Evolutionary conservation across 2,329 filamentous ascomycete species (phyloP), one percentile per base, ranked within the genome.

Genomic region (Colletotrichum truncatum): DNA sequence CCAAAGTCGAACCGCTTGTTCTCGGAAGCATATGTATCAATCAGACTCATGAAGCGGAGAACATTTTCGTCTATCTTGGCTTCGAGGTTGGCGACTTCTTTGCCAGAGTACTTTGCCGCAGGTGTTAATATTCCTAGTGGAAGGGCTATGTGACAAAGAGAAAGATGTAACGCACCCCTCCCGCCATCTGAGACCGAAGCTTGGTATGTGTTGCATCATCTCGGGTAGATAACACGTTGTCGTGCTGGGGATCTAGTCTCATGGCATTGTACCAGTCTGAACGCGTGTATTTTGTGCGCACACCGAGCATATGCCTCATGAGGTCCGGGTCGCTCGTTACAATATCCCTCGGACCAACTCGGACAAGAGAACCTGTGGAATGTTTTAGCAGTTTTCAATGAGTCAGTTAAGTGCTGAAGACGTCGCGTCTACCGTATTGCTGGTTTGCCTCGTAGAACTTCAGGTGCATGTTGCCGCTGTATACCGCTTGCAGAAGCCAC

Each of bases 171-270:
- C 73, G 3, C 74, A 82, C 84, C n/a, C 83, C 85, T 4, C 81
- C 74, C 5, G 81, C 79, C 77, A 87, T 82, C 67, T 85, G 84
- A n/a, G 80, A 77, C 8, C 79, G 76, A 39, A 83, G 70, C 34
- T 72, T 69, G 9, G 70, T 74, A 72, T 83, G 85, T 43, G 75
- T 75, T 14, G 70, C 76, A 43, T 84, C 82, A 61, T 87, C 78
- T 46, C 81, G 77, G 39, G 80, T 76, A 1, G 82, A 85, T 30
- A 87, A 80, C 5, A 89, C 78, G 65, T 84, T 86, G 66, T 87
- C 82, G 21, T 81, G 75, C 12, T 82, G 78, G 0, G 84, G 82
- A 62, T 88, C 82, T 66, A 89, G 78, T 12, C 81, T 78, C 55
- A 83, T 77, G 7, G 78, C 81, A 63, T 79, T 74, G 70, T 86